Conservation (phyloP, 2,329 filamentous ascomycete species). For the Thelonectria blattea region DNA sequence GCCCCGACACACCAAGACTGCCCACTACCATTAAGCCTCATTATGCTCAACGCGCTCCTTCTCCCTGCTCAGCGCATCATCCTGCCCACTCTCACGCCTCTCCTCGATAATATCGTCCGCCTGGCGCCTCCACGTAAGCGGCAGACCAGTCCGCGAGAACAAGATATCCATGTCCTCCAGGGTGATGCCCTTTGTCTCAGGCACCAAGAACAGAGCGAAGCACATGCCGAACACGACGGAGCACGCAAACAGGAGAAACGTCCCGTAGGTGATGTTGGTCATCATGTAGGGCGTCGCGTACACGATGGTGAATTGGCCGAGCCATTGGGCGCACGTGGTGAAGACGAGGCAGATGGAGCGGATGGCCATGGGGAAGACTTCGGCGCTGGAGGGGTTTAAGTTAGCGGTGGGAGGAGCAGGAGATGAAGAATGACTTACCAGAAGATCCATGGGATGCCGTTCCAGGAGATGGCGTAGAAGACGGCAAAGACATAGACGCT, state of each 20-base stretch:
- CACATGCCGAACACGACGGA: slow-evolving; percentile 17
- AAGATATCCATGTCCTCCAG: slow-evolving; percentile 33
- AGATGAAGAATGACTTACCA: slow-evolving; percentile 20
- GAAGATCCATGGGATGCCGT: slow-evolving; percentile 26
- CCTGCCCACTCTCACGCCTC: neutral
- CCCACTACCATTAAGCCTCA: no score
- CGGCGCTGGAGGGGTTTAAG: slow-evolving; percentile 14
- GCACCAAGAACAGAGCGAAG: slow-evolving; percentile 23
- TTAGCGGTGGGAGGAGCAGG: no score
- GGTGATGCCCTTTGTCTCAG: slow-evolving; percentile 32
- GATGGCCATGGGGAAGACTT: slow-evolving; percentile 38
- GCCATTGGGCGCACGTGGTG: slow-evolving; percentile 38
- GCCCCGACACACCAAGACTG: no score
- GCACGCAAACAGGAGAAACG: slow-evolving; percentile 25
- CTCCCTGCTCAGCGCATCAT: neutral
- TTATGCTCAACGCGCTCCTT: no score
- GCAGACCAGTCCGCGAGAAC: no score
- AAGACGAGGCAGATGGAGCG: slow-evolving; percentile 37
- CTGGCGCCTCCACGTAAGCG: no score
- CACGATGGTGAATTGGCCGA: slow-evolving; percentile 39
- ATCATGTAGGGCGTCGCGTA: slow-evolving; percentile 41
- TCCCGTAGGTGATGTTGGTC: slow-evolving; percentile 22
- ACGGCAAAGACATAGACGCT: slow-evolving; percentile 8
- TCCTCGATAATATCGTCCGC: no score
- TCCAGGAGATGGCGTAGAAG: slow-evolving; percentile 11